Evolutionary conservation across 331 rosid species (phyloP), one percentile per base, ranked within the genome.

Genomic region (Spiraea crenata): DNA sequence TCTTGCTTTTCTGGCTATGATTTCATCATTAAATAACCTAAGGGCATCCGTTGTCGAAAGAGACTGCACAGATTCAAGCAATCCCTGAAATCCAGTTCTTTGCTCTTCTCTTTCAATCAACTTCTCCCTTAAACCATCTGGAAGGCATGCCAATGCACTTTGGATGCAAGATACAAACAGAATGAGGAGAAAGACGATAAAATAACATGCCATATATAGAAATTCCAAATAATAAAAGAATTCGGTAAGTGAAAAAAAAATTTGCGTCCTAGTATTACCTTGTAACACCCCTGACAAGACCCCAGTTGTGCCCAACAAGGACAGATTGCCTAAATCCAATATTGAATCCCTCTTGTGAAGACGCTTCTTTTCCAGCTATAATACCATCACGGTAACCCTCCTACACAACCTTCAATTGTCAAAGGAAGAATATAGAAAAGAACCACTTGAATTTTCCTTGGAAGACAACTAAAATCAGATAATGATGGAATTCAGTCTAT

Each of bases 301-400:
- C 99, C 91, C 84, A 89, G 57, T 72, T 82, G 80, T 82, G 84
- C 67, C 96, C 95, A 44, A 70, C 75, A 61, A 69, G 71, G 37
- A 86, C 90, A 2, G 97, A 89, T 74, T 83, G 80, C 81, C 86
- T 91, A 79, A 89, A 93, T 65, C 99, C 96, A 12, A 82, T 59
- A 74, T 89, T 93, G 68, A 90, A 90, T n/a, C 97, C 99, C 77
- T 89, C 92, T 74, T 91, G 99, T 11, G 96, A 81, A 40, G 96
- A 74, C 75, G 90, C 90, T 86, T 89, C 95, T 86, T 93, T 89
- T 68, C 89, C 99, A 0, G 90, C 89, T 14, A 88, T 66, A 45
- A 93, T 54, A 56, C 99, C 99, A 72, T 89, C 97, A 1, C 95
- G 90, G 81, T 93, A 93, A 71, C 97, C 97, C 60, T 71, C 70